phyloP scores from a whole-genome alignment of 345 rosid genomes.

The Trapa incisa region DNA sequence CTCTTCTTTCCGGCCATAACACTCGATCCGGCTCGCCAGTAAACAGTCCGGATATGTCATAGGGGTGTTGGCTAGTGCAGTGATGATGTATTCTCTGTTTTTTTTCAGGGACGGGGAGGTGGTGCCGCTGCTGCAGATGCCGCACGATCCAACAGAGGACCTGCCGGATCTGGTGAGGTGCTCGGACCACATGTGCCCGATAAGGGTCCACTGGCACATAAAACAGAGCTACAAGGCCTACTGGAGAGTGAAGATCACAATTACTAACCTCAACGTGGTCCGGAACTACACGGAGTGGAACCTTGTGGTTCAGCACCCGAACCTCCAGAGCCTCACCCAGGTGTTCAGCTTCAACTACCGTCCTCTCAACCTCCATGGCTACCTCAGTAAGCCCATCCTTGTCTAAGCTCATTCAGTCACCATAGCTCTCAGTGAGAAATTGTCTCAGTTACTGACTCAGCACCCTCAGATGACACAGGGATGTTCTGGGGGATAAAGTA shows the following conservation, averaged over 20 bases:
- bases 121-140: slow-evolving; percentile 27
- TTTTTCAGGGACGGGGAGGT: slow-evolving; percentile 31
- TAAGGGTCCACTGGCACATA: slow-evolving; percentile 75
- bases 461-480: slow-evolving; percentile 56
- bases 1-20: too few relatives aligned
- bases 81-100: neutral
- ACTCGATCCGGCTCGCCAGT: too few relatives aligned
- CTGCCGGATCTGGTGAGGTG: slow-evolving; percentile 39
- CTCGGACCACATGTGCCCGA: slow-evolving; percentile 64
- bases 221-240: slow-evolving; percentile 62
- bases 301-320: slow-evolving; percentile 73
- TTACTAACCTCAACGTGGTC: slow-evolving; percentile 43
- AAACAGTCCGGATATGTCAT: too few relatives aligned
- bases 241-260: slow-evolving; percentile 70
- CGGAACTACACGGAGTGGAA: slow-evolving; percentile 70
- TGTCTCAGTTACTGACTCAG: neutral
- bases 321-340: slow-evolving; percentile 36
- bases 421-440: neutral
- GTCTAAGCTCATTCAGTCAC: neutral
- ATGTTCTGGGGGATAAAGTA: slow-evolving; percentile 68
- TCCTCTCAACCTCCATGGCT: slow-evolving; percentile 39
- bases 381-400: slow-evolving; percentile 35
- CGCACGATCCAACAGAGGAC: slow-evolving; percentile 28
- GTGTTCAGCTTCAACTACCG: slow-evolving; percentile 70
- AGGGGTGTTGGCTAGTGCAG: too few relatives aligned